These are phyloP conservation scores for Penicillium canariense DNA, from an alignment of 495 filamentous ascomycete genomes.

Conservation along the genomic window DNA sequence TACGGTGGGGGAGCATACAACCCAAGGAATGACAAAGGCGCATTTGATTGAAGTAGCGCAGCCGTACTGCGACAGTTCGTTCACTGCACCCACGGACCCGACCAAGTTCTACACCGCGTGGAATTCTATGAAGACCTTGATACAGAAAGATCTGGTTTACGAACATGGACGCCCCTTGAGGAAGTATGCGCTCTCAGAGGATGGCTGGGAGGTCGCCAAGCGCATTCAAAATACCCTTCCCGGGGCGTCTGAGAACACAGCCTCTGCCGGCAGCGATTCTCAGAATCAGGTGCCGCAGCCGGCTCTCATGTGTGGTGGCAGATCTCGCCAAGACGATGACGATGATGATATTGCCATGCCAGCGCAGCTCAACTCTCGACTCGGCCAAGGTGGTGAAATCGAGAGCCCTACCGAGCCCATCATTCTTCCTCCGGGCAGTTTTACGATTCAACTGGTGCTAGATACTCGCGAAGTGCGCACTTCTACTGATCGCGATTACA, in stretches of 20 bases:
- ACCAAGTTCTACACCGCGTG: constrained; percentile 78
- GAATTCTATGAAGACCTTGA: constrained; percentile 79
- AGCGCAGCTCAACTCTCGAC: background rate
- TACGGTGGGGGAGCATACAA: constrained; percentile 53
- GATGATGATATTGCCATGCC: constrained; percentile 6
- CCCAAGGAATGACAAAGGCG: constrained; percentile 61
- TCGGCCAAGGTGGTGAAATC: background rate
- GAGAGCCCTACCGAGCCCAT: constrained; percentile 47
- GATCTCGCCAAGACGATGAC: background rate
- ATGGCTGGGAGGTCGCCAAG: constrained; percentile 75
- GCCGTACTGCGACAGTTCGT: constrained; percentile 70
- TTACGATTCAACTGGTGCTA: constrained; percentile 71
- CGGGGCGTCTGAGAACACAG: constrained; percentile 20
- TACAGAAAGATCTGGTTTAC: constrained; percentile 72
- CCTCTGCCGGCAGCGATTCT: constrained; percentile 14
- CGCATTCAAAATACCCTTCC: constrained; percentile 55
- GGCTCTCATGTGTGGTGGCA: background rate
- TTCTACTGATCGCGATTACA: constrained; percentile 76
- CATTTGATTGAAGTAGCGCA: constrained; percentile 70
- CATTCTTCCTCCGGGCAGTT: constrained; percentile 57
- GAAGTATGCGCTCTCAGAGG: constrained; percentile 71
- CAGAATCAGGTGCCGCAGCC: constrained; percentile 3
- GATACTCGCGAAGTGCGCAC: constrained; percentile 77
- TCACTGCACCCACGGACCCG: constrained; percentile 64
- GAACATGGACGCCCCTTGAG: constrained; percentile 65